Percentiles rank a stretch among this genome's conserved stretches.
phyloP scores from a whole-genome alignment of 345 rosid genomes.

The Euclidium syriacum region DNA sequence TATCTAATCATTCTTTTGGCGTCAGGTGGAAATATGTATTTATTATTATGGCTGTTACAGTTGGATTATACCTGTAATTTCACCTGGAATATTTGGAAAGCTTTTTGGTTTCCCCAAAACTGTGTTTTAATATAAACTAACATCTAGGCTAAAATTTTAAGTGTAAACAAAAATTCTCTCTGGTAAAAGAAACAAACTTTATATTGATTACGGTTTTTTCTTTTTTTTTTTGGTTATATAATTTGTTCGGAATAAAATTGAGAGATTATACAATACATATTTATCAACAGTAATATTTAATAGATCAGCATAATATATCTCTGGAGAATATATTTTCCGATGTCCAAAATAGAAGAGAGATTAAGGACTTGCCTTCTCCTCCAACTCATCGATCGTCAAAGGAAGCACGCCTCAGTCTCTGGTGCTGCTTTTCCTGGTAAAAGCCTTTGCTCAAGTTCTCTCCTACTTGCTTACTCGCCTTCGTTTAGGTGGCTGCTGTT shows the following conservation, averaged over 20 bases:
- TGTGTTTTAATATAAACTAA: background rate
- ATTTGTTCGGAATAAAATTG: too few relatives aligned
- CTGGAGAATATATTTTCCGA: background rate
- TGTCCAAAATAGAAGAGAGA: slow-evolving; percentile 22
- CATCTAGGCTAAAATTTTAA: background rate
- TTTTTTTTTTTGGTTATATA: too few relatives aligned
- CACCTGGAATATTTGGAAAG: slow-evolving; percentile 10
- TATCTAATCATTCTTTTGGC: background rate
- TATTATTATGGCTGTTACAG: slow-evolving; percentile 17
- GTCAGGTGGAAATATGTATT: slow-evolving; percentile 12
- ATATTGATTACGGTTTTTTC: too few relatives aligned
- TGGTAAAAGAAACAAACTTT: too few relatives aligned
- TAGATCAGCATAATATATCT: background rate
- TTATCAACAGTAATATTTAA: too few relatives aligned
- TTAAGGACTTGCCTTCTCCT: slow-evolving; percentile 24
- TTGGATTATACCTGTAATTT: slow-evolving; percentile 11
- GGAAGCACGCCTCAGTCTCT: slow-evolving; percentile 14
- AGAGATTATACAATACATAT: too few relatives aligned
- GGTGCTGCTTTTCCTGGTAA: slow-evolving; percentile 1
- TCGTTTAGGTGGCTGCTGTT: background rate
- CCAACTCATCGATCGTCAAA: slow-evolving; percentile 32
- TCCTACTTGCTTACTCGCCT: background rate
- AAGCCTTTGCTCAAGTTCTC: background rate
- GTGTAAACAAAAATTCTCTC: slow-evolving; percentile 4
- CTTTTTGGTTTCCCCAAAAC: background rate